A percentile compares a stretch with the other conserved stretches of the same genome.
These are phyloP conservation scores for Spathaspora sp. DNA, from an alignment of 805 yeast species.

Conservation along the genomic window DNA sequence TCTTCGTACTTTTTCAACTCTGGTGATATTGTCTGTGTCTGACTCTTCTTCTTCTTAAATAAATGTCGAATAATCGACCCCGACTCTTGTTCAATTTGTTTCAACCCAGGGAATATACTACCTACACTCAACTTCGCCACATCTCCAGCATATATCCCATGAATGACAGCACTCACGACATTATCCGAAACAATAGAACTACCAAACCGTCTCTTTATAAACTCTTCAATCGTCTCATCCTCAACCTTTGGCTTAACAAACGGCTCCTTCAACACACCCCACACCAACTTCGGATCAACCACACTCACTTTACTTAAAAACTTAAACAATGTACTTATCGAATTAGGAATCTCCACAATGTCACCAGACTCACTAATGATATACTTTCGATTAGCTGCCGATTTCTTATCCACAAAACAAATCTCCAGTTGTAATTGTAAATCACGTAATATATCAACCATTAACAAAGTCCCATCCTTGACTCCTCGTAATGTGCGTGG, in stretches of 20 bases:
- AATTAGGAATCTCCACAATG: slow-evolving; percentile 54
- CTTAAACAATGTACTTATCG: slow-evolving; percentile 21
- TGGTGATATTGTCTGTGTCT: not conserved
- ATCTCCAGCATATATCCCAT: slow-evolving; percentile 87
- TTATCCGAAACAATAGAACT: slow-evolving; percentile 44
- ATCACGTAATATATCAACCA: slow-evolving; percentile 55
- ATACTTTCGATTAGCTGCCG: slow-evolving; percentile 72
- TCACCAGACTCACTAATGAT: slow-evolving; percentile 45
- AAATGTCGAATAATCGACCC: slow-evolving; percentile 55
- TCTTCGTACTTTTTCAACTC: slow-evolving; percentile 3
- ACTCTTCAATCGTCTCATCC: slow-evolving; percentile 73
- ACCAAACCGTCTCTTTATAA: slow-evolving; percentile 70
- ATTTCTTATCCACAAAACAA: slow-evolving; percentile 51
- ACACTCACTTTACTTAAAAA: slow-evolving; percentile 26
- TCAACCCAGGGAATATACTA: slow-evolving; percentile 54
- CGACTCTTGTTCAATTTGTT: slow-evolving; percentile 52
- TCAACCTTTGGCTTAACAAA: slow-evolving; percentile 28
- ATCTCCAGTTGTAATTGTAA: slow-evolving; percentile 49
- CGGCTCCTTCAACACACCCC: slow-evolving; percentile 50
- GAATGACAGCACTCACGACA: slow-evolving; percentile 74
- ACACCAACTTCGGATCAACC: slow-evolving; percentile 15
- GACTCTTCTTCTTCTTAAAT: slow-evolving; percentile 1
- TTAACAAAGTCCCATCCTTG: slow-evolving; percentile 70
- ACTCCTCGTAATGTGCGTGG: slow-evolving; percentile 87
- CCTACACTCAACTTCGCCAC: slow-evolving; percentile 59